Conservation (phyloP, 73 alveolate genomes). For the Loxodes magnus region DNA sequence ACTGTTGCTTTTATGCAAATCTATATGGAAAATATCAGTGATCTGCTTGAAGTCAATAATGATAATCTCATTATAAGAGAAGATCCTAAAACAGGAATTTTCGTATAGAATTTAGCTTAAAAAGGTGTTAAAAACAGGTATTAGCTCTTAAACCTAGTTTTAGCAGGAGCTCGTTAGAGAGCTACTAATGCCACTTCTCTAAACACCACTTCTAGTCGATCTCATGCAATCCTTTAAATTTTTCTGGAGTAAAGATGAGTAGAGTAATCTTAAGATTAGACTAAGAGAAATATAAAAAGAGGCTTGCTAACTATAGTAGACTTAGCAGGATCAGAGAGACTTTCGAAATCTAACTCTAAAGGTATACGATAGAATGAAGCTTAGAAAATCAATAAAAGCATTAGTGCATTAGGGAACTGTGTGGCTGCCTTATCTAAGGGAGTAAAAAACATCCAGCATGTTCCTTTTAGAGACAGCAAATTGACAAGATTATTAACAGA, state of each 20-base stretch:
- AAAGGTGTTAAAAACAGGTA: conserved; percentile 53
- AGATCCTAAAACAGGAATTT: conserved; percentile 78
- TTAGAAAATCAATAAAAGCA: conserved; percentile 86
- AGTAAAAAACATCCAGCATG: conserved; percentile 53
- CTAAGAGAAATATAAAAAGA: conserved; percentile 3
- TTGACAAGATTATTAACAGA: conserved; percentile 88
- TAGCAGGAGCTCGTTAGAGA: conserved; percentile 55
- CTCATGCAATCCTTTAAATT: conserved; percentile 83
- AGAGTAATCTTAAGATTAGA: conserved; percentile 25
- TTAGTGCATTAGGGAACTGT: conserved; percentile 94
- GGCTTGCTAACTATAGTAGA: conserved; percentile 73
- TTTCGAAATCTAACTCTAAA: conserved; percentile 87
- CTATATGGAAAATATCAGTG: conserved; percentile 81
- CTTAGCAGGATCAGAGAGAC: conserved; percentile 96
- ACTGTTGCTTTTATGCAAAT: conserved; percentile 77
- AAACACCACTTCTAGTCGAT: conserved; percentile 78
- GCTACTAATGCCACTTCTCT: conserved; percentile 66
- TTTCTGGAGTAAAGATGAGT: conserved; percentile 77
- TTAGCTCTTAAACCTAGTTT: conserved; percentile 38
- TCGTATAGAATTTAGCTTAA: conserved; percentile 51
- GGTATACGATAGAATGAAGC: conserved; percentile 96
- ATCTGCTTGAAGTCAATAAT: conserved; percentile 31
- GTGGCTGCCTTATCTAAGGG: conserved; percentile 80
- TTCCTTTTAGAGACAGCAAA: conserved; percentile 92
- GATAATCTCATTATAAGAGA: conserved; percentile 52